phyloP scores from a whole-genome alignment of 148 eudicot genomes.

The Euryodendron excelsum region DNA sequence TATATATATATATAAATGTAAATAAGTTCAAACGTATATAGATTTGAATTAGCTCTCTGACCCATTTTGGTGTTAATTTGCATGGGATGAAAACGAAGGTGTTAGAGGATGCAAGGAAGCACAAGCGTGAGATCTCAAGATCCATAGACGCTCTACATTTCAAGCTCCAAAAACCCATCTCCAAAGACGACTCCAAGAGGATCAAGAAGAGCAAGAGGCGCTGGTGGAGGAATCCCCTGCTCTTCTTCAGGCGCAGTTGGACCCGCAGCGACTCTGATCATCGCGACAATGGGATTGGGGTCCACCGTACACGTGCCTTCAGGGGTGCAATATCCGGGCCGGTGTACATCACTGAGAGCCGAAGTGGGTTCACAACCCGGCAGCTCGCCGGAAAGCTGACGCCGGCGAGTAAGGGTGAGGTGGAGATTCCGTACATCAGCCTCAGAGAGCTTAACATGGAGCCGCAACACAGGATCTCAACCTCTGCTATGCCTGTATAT shows the following conservation, averaged over 20 bases:
- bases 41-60: not conserved
- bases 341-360: slow-evolving; percentile 66
- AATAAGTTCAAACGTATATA: too few relatives aligned
- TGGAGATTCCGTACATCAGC: slow-evolving; percentile 56
- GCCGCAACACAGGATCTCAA: slow-evolving; percentile 38
- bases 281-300: not conserved
- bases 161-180: slow-evolving; percentile 76
- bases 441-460: slow-evolving; percentile 71
- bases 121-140: slow-evolving; percentile 41
- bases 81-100: slow-evolving; percentile 25
- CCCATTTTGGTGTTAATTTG: not conserved
- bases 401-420: slow-evolving; percentile 31
- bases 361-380: slow-evolving; percentile 56
- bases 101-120: slow-evolving; percentile 77
- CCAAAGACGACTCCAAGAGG: slow-evolving; percentile 51
- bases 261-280: slow-evolving; percentile 3
- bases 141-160: slow-evolving; percentile 60
- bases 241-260: slow-evolving; percentile 56
- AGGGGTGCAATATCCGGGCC: slow-evolving; percentile 60
- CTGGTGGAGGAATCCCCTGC: slow-evolving; percentile 75
- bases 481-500: slow-evolving; percentile 65
- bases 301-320: not conserved
- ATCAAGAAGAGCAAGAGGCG: slow-evolving; percentile 48
- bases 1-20: too few relatives aligned
- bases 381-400: slow-evolving; percentile 41